Evolutionary conservation across 805 yeast genomes (phyloP), one percentile per base, ranked within the genome.

Genomic region (Candida nanaspora): DNA sequence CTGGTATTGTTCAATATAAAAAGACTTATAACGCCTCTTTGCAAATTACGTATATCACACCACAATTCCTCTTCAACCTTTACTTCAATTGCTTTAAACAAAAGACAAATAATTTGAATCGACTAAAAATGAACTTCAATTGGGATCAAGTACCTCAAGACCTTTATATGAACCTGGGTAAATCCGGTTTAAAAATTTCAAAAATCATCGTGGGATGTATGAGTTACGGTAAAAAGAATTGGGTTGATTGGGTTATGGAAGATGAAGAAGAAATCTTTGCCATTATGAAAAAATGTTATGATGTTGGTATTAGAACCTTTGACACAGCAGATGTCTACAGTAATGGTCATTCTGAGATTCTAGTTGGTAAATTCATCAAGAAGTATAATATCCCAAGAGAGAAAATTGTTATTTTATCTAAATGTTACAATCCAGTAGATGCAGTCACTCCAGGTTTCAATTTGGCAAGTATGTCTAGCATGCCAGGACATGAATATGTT

Each of bases 361-460:
- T 76, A 3, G 37, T 78, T 10, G 78, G 80, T n/a, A 74, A 76
- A 52, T 78, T 76, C 49, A 49, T 78, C 44, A 65, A 67, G 46
- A 62, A 65, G 41, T 76, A 65, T 59, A 60, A 69, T 33, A 78
- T 78, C 47, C 67, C 67, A 6, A 64, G 84, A 47, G 76, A 74
- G 34, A 67, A 66, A 34, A 69, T 78, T 39, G 80, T 77, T n/a
- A 77, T 78, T 42, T 43, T 78, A 48, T 59, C 79, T 23, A 79
- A 79, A 57, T 49, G 57, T 18, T 68, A 42, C 44, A 51, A 41
- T 39, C 57, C 63, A 7, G 30, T 28, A 6, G 32, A 29, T 29
- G 10, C 32, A 4, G n/a, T 18, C 4, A 6, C 34, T 10, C 10
- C 11, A 18, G 13, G n/a, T 4, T 31, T 31, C 11, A 4, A 16